Evolutionary conservation across 257 asterid species (phyloP), one percentile per base, ranked within the genome.

Genomic region (Oldenlandia corymbosa): DNA sequence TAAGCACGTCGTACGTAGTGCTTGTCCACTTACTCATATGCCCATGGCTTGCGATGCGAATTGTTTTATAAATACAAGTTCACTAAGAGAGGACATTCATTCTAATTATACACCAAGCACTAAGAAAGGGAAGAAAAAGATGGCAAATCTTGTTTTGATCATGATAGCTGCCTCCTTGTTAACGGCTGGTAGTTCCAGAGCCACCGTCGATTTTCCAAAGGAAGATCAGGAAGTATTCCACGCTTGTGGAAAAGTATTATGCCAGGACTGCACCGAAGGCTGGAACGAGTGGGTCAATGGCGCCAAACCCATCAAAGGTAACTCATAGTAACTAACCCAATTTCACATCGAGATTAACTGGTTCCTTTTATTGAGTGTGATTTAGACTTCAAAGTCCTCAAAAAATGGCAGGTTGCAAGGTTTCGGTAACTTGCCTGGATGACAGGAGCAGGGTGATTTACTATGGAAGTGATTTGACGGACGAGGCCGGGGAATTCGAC

Each of bases 231-330:
- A 76, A 52, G 75, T 73, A 39, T 81, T 88, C 18, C 93, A 88
- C 32, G 85, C 85, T 23, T 58, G 83, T 62, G 97, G 97, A 31
- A 84, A 75, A 71, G 94, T 88, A 42, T 85, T 82, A 23, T 91
- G 97, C 85, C 97, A 91, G 76, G 89, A 91, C 55, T 88, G 97
- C 76, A 67, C 76, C 26, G 34, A 71, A 51, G 95, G 88, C 34
- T 88, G 86, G 85, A 83, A 80, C 13, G 80, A 85, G 49, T 91
- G 97, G 97, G 84, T 81, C 64, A 70, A 78, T 26, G 96, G 83
- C 34, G 81, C 83, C 75, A 77, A 85, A 34, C 90, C 97, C 64
- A 76, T 91, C 58, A 68, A 85, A 76, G 96, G 97, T 90, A 67
- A 20, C 39, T 34, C 39, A 34, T 34, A 4, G 9, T 34, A 3